Conservation (phyloP, 2,329 filamentous ascomycete species). For the Botrytis pseudocinerea region DNA sequence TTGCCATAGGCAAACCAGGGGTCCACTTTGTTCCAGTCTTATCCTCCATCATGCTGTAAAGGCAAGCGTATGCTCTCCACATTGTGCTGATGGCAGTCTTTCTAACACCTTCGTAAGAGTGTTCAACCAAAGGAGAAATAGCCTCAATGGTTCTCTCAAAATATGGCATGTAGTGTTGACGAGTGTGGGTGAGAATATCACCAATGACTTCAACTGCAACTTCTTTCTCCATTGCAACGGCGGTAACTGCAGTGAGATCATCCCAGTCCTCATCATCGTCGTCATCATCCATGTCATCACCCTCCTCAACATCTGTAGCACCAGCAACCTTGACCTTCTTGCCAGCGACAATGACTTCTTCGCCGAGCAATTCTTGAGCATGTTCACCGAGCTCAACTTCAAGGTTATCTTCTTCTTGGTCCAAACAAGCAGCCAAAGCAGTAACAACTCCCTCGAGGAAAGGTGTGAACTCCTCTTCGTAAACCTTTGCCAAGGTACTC, state of each 20-base stretch:
- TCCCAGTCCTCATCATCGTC: constrained; percentile 84
- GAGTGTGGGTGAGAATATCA: constrained; percentile 86
- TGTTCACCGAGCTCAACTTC: constrained; percentile 75
- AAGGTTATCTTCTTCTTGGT: constrained; percentile 83
- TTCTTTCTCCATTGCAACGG: constrained; percentile 93
- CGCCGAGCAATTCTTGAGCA: constrained; percentile 70
- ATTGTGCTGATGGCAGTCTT: constrained; percentile 89
- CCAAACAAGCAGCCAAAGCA: constrained; percentile 78
- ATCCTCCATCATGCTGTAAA: constrained; percentile 86
- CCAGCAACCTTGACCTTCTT: constrained; percentile 82
- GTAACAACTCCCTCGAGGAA: constrained; percentile 78
- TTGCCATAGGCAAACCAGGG: constrained; percentile 79
- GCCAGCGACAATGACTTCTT: constrained; percentile 75
- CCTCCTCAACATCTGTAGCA: constrained; percentile 58
- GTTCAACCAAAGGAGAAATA: constrained; percentile 78
- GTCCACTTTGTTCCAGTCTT: constrained; percentile 80
- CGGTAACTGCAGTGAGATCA: constrained; percentile 80
- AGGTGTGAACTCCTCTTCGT: constrained; percentile 77
- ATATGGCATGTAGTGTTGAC: constrained; percentile 76
- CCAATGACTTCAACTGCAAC: constrained; percentile 94
- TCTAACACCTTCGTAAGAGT: constrained; percentile 89
- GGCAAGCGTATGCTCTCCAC: constrained; percentile 89
- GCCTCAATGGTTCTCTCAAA: constrained; percentile 86
- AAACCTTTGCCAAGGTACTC: constrained; percentile 92
- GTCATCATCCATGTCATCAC: constrained; percentile 63